phyloP scores from a whole-genome alignment of 129 eudicot species.

The Rutidosis leptorrhynchoides region DNA sequence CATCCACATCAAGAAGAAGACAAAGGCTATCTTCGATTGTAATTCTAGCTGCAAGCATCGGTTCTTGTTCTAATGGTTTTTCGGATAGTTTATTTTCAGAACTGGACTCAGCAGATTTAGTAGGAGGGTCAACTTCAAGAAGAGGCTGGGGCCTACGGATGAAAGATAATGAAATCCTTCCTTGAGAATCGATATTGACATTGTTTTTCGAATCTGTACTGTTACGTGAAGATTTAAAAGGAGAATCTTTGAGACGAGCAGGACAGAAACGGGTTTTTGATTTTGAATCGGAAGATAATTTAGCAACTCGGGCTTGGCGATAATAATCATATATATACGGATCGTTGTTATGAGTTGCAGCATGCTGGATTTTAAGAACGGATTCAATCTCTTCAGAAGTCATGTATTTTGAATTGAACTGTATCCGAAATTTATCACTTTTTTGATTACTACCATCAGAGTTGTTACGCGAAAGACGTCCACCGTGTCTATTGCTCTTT shows the following conservation, averaged over 20 bases:
- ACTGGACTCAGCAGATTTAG: slow-evolving; percentile 36
- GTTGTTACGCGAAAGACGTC: slow-evolving; percentile 59
- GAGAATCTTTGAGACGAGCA: slow-evolving; percentile 50
- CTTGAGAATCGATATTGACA: slow-evolving; percentile 74
- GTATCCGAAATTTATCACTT: slow-evolving; percentile 47
- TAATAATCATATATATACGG: slow-evolving; percentile 93
- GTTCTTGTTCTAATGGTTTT: slow-evolving; percentile 90
- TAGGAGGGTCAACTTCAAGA: slow-evolving; percentile 70
- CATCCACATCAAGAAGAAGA: slow-evolving; percentile 52
- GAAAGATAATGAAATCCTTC: slow-evolving; percentile 71
- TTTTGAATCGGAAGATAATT: slow-evolving; percentile 59
- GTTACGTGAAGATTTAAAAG: slow-evolving; percentile 49
- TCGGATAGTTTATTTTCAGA: slow-evolving; percentile 48
- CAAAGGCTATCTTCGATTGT: slow-evolving; percentile 46
- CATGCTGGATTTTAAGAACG: slow-evolving; percentile 80
- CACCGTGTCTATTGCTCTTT: slow-evolving; percentile 44
- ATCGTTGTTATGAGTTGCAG: slow-evolving; percentile 80
- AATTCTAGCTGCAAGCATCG: slow-evolving; percentile 91
- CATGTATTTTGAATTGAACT: slow-evolving; percentile 87
- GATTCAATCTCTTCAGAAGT: slow-evolving; percentile 89
- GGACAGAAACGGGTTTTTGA: slow-evolving; percentile 79
- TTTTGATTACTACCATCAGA: slow-evolving; percentile 65
- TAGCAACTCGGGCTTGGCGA: slow-evolving; percentile 82
- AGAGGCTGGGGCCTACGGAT: slow-evolving; percentile 85
- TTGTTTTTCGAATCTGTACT: slow-evolving; percentile 65